Base-by-base conservation (phyloP, 805 yeast species). In the Lachancea waltii region DNA sequence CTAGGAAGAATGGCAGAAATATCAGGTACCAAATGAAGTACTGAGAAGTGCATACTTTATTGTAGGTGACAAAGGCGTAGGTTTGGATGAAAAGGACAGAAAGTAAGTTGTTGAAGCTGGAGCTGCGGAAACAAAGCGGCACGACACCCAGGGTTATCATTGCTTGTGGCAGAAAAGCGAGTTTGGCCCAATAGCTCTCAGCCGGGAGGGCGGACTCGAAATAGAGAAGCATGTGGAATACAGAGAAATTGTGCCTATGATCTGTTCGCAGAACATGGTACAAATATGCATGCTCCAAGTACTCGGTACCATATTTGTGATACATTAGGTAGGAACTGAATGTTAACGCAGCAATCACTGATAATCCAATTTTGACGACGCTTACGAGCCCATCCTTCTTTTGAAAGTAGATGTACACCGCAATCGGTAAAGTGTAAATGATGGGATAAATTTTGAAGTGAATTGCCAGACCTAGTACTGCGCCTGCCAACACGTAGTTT, bases 21-120 rank as follows among this genome's bases (percentile, higher is more conserved):
- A 87, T 83, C 49, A 92, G 63, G 53, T 82, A 92, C 98, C 98
- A 92, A 45, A 90, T 76, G 61, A 92, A 92, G 62, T 92, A 92
- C 64, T 92, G 98, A 1, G 96, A 85, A 0, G 98, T 92, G 52
- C 86, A 79, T 16, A 83, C 92, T 60, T 83, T 83, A 63, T 83
- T 83, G 61, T 74, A 82, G 1, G 85, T 67, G 13, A 83, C 87
- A 60, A 83, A 84, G n/a, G 78, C 68, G 50, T 81, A 73, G 0
- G 94, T 83, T 56, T 84, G 92, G 9, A 87, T 64, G 44, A 90
- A 89, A 45, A 82, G 53, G 2, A 81, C 69, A 33, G 72, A 66
- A 15, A 71, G 55, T 5, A 79, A 47, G 34, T 70, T 68, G 9
- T 52, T 53, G 38, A 63, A 63, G 9, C 69, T 45, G 23, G 50